Evolutionary conservation across 805 yeast species (phyloP), one percentile per base, ranked within the genome.

Genomic region (Yarrowia sp.): DNA sequence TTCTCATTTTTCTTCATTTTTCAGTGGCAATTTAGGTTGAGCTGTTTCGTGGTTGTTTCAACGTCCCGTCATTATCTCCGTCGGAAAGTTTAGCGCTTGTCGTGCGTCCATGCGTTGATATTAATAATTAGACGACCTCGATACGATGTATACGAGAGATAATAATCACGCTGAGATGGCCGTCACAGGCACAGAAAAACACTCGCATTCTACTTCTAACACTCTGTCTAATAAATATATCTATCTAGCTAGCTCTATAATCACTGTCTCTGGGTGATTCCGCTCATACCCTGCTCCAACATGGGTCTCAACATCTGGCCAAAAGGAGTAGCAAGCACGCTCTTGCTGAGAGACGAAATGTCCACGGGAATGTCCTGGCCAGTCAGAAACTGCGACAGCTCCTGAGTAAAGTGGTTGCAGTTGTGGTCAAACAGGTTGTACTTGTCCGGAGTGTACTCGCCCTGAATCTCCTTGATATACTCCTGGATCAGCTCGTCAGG

Each of bases 321-420:
- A 67, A 82, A 78, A 6, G 84, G 85, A 3, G 84, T 81, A 11
- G 71, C 72, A 32, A 83, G 74, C 0, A 83, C 89, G 42, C 76
- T 77, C 55, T 79, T 78, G 0, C 91, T 90, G 18, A 86, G 77
- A 17, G 77, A 72, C 43, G 79, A 72, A 22, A 86, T 86, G 60
- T 82, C 76, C 18, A 77, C 78, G 11, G 89, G 90, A 43, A 87
- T 77, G 60, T 76, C 79, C 65, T 77, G 76, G 7, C 86, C 88
- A 28, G 83, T 85, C 66, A 86, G 73, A 67, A 86, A 86, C 69
- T 86, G 85, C 45, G 83, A 70, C 65, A 83, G 71, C 50, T 81
- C 85, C 68, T 86, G 81, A 17, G 87, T 79, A 74, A 87, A 86
- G 74, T 87, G 87, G 74, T 86, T 86, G 74, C 91, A 86, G 71